phyloP scores from a whole-genome alignment of 441 rosid genomes.

The Populus hybrid region DNA sequence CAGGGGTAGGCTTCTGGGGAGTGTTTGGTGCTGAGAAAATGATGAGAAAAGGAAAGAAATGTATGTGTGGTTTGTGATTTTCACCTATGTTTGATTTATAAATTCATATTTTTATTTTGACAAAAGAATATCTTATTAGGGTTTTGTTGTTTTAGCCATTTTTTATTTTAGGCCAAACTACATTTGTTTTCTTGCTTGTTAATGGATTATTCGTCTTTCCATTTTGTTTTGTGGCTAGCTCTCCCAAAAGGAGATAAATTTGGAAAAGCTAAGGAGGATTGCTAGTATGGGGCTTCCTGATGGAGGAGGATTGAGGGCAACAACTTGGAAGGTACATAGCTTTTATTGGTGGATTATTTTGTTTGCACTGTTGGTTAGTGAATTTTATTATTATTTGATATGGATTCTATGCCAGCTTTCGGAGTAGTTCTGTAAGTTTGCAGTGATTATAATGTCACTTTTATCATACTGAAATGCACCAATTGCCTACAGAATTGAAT shows the following conservation, averaged over 20 bases:
- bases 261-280: slow-evolving; percentile 55
- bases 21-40: not conserved
- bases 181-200: not conserved
- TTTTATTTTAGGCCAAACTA: not conserved
- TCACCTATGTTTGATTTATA: not conserved
- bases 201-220: not conserved
- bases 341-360: not conserved
- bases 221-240: slow-evolving; percentile 33
- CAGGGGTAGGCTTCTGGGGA: not conserved
- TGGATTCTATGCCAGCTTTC: not conserved
- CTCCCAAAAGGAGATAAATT: slow-evolving; percentile 53
- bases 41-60: not conserved
- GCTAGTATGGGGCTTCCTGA: slow-evolving; percentile 54
- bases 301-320: slow-evolving; percentile 54
- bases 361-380: not conserved
- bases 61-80: not conserved
- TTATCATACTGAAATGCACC: not conserved
- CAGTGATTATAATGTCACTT: not conserved
- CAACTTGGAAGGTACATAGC: slow-evolving; percentile 57
- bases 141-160: not conserved
- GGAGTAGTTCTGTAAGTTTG: not conserved
- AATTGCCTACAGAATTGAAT: not conserved
- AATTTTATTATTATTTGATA: not conserved
- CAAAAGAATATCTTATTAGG: not conserved
- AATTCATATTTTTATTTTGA: not conserved